Evolutionary conservation across 176 grass and related monocot species (phyloP).

Genomic region (Oryza glaberrima): DNA sequence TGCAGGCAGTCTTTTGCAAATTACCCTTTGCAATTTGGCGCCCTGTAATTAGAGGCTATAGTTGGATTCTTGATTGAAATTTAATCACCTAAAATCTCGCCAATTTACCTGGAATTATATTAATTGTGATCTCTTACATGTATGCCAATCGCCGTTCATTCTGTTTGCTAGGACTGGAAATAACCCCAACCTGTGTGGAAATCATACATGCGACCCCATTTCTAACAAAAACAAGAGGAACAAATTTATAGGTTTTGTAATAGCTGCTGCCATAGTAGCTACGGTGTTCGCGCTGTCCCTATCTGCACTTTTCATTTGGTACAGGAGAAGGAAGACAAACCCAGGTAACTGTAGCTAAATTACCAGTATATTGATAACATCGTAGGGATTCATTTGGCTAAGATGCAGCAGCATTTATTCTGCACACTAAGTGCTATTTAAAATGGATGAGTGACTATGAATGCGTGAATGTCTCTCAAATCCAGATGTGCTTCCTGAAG

Average conservation of each 20-base stretch:
- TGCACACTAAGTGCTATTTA: background rate
- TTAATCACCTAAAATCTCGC: too few species aligned
- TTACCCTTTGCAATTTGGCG: too few species aligned
- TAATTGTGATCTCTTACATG: too few species aligned
- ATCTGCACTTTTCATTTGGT: constrained; percentile 6
- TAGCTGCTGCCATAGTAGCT: too few species aligned
- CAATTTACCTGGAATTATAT: too few species aligned
- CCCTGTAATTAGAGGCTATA: too few species aligned
- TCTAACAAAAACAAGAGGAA: constrained; percentile 2
- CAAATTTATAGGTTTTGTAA: too few species aligned
- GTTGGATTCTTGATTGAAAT: too few species aligned
- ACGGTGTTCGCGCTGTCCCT: background rate
- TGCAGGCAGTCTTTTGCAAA: too few species aligned
- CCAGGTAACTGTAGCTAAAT: background rate
- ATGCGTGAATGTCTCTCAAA: background rate
- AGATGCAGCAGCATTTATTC: background rate
- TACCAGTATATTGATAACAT: background rate
- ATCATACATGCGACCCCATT: constrained; percentile 20
- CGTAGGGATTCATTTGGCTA: too few species aligned
- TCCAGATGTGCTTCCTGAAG: background rate
- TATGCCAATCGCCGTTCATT: background rate
- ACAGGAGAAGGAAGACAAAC: background rate
- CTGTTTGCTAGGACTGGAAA: constrained; percentile 30
- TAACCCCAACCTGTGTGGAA: constrained; percentile 39
- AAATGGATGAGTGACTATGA: background rate